Evolutionary conservation across 2,329 filamentous ascomycete genomes (phyloP).

Genomic region (Corniculantispora saksenae): DNA sequence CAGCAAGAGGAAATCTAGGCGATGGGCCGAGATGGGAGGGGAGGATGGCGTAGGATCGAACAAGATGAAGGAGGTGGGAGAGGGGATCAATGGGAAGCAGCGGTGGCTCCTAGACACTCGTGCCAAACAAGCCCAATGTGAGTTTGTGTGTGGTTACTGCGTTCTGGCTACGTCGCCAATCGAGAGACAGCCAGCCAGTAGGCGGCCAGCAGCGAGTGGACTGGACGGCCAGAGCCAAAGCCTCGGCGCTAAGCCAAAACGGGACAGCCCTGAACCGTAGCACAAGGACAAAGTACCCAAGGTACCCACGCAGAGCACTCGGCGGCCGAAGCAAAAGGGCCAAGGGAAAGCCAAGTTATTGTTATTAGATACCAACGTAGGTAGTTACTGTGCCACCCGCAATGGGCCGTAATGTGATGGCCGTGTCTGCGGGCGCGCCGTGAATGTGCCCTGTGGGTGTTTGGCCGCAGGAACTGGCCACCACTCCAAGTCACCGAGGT

Average conservation of each 20-base stretch:
- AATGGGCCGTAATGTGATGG: too few species aligned
- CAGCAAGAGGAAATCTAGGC: slow-evolving; percentile 14
- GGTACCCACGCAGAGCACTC: too few species aligned
- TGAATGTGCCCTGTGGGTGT: too few species aligned
- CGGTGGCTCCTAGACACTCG: slow-evolving; percentile 11
- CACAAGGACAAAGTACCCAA: neutral
- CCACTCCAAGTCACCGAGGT: neutral
- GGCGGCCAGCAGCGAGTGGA: too few species aligned
- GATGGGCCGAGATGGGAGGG: slow-evolving; percentile 1
- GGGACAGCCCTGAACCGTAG: neutral
- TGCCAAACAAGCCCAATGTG: slow-evolving; percentile 13
- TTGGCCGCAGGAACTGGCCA: neutral
- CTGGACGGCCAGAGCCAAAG: too few species aligned
- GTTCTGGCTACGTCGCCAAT: slow-evolving; percentile 21
- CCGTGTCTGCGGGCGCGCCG: too few species aligned
- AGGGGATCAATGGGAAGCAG: slow-evolving; percentile 4
- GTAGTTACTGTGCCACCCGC: too few species aligned
- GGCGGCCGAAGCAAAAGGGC: too few species aligned
- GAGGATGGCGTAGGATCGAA: neutral
- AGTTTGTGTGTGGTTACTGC: slow-evolving; percentile 9
- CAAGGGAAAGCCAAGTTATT: too few species aligned
- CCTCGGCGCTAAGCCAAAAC: neutral
- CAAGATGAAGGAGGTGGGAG: slow-evolving; percentile 10
- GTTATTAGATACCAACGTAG: too few species aligned
- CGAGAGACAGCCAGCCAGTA: slow-evolving; percentile 7